Evolutionary conservation across 2,329 filamentous ascomycete species (phyloP).

Genomic region (Stromatinia cepivora): DNA sequence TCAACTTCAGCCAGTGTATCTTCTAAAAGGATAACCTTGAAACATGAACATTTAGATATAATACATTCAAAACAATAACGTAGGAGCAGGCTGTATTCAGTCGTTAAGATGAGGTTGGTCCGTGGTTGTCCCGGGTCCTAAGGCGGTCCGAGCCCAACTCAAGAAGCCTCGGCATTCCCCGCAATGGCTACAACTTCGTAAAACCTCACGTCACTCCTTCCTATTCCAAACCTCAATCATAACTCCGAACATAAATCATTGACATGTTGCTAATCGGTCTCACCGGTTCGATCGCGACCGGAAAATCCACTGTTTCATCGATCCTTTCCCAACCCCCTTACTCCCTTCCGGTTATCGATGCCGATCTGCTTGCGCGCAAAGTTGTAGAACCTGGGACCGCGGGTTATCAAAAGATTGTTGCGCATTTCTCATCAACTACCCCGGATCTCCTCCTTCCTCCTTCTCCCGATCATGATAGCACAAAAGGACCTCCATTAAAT

Average conservation of each 20-base stretch:
- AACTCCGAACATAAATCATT: not conserved
- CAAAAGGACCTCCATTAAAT: slow-evolving; percentile 75
- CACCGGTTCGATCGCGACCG: slow-evolving; percentile 95
- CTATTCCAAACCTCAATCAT: slow-evolving; percentile 5
- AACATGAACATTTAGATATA: not conserved
- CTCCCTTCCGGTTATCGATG: slow-evolving; percentile 87
- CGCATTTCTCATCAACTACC: slow-evolving; percentile 77
- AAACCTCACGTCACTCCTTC: slow-evolving; percentile 7
- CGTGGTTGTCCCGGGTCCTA: too few relatives aligned
- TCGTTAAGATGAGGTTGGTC: not conserved
- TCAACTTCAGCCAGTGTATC: not conserved
- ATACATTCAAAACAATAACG: not conserved
- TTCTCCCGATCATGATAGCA: slow-evolving; percentile 53
- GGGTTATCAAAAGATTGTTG: slow-evolving; percentile 80
- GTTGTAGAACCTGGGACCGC: slow-evolving; percentile 90
- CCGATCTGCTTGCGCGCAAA: slow-evolving; percentile 86
- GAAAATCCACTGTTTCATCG: slow-evolving; percentile 92
- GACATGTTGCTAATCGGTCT: slow-evolving; percentile 91
- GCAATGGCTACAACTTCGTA: not conserved
- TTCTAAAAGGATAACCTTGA: not conserved
- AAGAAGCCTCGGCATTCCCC: slow-evolving; percentile 10
- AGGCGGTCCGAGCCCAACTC: not conserved
- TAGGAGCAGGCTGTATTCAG: not conserved
- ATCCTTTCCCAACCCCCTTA: slow-evolving; percentile 80
- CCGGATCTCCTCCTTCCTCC: slow-evolving; percentile 76